Conservation (phyloP, 192 early-diverging fungal species). For the Podila epicladia region DNA sequence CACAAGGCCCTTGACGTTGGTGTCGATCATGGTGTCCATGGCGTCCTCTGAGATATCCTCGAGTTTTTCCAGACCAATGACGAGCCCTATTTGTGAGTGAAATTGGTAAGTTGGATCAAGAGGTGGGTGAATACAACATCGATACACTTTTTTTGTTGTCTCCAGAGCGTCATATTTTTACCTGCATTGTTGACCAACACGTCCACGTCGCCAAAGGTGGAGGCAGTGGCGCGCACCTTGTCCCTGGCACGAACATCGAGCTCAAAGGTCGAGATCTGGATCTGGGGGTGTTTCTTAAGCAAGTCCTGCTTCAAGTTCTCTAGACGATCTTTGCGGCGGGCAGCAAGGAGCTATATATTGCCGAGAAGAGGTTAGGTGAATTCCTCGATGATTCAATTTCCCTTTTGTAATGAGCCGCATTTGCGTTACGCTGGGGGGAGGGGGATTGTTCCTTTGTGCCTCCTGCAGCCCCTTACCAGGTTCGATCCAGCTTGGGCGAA, state of each 20-base stretch:
- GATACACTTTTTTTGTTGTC: too few species aligned
- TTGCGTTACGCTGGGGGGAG: too few species aligned
- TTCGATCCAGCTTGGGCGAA: slow-evolving; percentile 71
- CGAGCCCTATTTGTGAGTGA: slow-evolving; percentile 59
- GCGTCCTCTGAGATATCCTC: slow-evolving; percentile 65
- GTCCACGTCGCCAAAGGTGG: slow-evolving; percentile 70
- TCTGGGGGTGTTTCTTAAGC: slow-evolving; percentile 49
- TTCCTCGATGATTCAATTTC: too few species aligned
- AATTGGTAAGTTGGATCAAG: not conserved
- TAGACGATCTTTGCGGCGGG: slow-evolving; percentile 73
- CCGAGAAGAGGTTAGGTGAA: not conserved
- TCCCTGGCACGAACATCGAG: slow-evolving; percentile 77
- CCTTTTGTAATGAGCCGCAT: too few species aligned
- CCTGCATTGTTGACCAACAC: slow-evolving; percentile 93
- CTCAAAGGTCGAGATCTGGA: slow-evolving; percentile 67
- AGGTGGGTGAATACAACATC: not conserved
- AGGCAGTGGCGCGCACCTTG: slow-evolving; percentile 66
- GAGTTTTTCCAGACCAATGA: slow-evolving; percentile 77
- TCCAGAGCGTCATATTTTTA: not conserved
- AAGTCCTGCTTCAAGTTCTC: slow-evolving; percentile 65
- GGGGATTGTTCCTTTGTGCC: too few species aligned
- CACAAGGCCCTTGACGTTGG: slow-evolving; percentile 92
- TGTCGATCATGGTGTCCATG: slow-evolving; percentile 85
- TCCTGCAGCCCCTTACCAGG: slow-evolving; percentile 48
- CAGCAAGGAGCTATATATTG: slow-evolving; percentile 59